Percentiles rank a stretch among this genome's conserved stretches.
These are phyloP conservation scores for Vaccinium darrowii DNA, from an alignment of 148 eudicot genomes.

Conservation along the genomic window DNA sequence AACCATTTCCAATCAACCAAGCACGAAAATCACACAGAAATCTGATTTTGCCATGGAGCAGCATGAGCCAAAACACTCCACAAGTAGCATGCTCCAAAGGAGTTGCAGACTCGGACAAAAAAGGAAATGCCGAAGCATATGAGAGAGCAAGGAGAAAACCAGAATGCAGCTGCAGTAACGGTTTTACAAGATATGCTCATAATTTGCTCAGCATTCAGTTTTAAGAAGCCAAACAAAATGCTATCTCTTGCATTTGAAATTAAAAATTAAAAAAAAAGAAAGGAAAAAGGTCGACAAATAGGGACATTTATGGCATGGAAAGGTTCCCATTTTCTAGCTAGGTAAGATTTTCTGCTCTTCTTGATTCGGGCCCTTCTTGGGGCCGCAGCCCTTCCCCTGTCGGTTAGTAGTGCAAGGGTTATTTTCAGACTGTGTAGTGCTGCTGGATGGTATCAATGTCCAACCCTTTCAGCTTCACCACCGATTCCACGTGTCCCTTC, in stretches of 20 bases:
- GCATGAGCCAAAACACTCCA: not conserved
- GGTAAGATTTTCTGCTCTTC: constrained; percentile 11
- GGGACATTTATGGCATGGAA: constrained; percentile 3
- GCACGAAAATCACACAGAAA: not conserved
- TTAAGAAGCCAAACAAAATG: constrained; percentile 25
- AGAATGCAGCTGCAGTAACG: not conserved
- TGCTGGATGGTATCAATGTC: constrained; percentile 85
- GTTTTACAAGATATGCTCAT: constrained; percentile 4
- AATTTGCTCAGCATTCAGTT: constrained; percentile 14
- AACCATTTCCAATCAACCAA: not conserved
- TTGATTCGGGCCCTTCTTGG: not conserved
- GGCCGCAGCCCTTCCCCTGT: not conserved
- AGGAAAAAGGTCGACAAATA: not conserved
- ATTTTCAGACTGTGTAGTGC: constrained; percentile 66
- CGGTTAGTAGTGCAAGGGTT: not conserved
- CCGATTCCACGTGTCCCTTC: constrained; percentile 89
- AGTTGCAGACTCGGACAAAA: not conserved
- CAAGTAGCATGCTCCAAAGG: not conserved
- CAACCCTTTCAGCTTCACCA: constrained; percentile 84
- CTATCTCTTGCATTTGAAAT: constrained; percentile 18
- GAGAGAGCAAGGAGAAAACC: not conserved
- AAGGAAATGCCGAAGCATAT: not conserved
- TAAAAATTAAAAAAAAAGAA: not conserved
- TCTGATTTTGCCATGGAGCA: not conserved
- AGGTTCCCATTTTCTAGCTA: constrained; percentile 8